These are phyloP conservation scores for Helianthus annuus DNA, from an alignment of 129 eudicot species.

Conservation along the genomic window DNA sequence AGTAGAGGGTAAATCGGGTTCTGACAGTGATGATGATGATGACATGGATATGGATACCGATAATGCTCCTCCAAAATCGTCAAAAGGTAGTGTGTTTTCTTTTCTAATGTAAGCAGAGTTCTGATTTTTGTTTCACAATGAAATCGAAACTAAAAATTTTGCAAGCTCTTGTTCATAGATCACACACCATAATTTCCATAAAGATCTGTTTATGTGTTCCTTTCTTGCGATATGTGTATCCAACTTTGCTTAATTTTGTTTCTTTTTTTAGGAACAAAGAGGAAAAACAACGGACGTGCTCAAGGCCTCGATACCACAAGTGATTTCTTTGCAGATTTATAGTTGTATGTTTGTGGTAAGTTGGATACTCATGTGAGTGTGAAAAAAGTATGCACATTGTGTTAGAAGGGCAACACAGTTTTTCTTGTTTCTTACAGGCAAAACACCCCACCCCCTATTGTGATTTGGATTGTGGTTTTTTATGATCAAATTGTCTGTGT, in stretches of 20 bases:
- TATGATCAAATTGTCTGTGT: neutral
- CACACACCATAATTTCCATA: neutral
- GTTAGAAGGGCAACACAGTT: neutral
- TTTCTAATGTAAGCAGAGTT: neutral
- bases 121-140: neutral
- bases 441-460: too few relatives aligned
- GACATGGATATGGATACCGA: slow-evolving; percentile 72
- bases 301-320: slow-evolving; percentile 48
- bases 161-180: neutral
- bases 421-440: neutral
- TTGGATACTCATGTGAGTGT: neutral
- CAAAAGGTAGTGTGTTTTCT: slow-evolving; percentile 53
- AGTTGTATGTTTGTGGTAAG: slow-evolving; percentile 18
- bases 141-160: neutral
- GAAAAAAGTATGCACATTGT: neutral
- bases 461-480: neutral
- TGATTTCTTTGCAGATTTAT: slow-evolving; percentile 71
- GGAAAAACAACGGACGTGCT: slow-evolving; percentile 47
- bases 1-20: slow-evolving; percentile 39
- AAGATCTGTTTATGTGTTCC: too few relatives aligned
- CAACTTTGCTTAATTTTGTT: neutral
- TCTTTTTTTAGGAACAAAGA: slow-evolving; percentile 61
- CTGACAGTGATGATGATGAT: slow-evolving; percentile 56
- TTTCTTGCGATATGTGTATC: neutral
- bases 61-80: slow-evolving; percentile 44